These are phyloP conservation scores for Globisporangium heterothallicum DNA, from an alignment of 352 stramenopile species.

Conservation along the genomic window DNA sequence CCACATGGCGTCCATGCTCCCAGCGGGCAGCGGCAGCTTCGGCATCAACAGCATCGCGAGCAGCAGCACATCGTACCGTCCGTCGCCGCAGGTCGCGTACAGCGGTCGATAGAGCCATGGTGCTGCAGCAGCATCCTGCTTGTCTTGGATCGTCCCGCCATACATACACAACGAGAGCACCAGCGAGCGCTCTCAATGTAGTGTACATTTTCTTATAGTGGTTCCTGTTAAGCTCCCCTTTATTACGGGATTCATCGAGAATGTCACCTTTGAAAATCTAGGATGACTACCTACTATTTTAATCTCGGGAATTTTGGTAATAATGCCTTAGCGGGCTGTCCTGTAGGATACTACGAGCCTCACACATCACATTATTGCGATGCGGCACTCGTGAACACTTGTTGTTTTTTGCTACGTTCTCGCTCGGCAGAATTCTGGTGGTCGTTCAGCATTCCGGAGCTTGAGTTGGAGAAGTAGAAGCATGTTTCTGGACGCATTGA, in stretches of 20 bases:
- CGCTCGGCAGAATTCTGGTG: not conserved
- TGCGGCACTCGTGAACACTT: slow-evolving; percentile 9
- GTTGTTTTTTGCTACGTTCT: slow-evolving; percentile 5
- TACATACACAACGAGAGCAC: slow-evolving; percentile 1
- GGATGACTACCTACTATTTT: slow-evolving; percentile 1
- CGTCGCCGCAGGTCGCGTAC: slow-evolving; percentile 19
- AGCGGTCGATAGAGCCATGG: not conserved
- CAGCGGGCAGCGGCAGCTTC: slow-evolving; percentile 28
- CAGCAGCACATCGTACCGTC: slow-evolving; percentile 27
- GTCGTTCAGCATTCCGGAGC: not conserved
- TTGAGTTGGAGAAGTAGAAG: slow-evolving; percentile 7
- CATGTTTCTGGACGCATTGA: slow-evolving; percentile 5
- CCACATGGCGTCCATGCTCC: slow-evolving; percentile 36
- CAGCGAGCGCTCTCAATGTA: too few relatives aligned
- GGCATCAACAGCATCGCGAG: slow-evolving; percentile 28
- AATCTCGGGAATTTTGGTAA: not conserved
- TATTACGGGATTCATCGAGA: slow-evolving; percentile 2
- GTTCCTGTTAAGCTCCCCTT: too few relatives aligned
- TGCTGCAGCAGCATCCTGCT: too few relatives aligned
- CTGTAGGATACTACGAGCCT: slow-evolving; percentile 7
- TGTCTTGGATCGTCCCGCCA: too few relatives aligned
- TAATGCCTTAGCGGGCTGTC: slow-evolving; percentile 5
- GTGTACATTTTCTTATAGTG: too few relatives aligned
- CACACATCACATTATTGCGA: not conserved
- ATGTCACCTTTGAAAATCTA: slow-evolving; percentile 9